Evolutionary conservation across 495 filamentous ascomycete genomes (phyloP), one percentile per base, ranked within the genome.

Genomic region (Patellaria atrata): DNA sequence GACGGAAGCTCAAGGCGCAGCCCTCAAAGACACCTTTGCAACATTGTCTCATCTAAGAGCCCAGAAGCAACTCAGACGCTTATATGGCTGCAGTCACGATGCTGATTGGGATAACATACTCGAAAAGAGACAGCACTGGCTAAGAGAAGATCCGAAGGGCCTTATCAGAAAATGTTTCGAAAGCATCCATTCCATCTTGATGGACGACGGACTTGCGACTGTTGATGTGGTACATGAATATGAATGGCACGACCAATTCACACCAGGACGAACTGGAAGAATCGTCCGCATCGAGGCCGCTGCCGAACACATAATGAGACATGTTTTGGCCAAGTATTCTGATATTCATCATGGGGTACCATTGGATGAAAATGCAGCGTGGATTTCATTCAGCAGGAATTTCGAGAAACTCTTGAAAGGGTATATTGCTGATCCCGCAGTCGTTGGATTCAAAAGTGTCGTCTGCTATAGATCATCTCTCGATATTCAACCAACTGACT

Each of bases 281-380:
- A 85, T 94, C 33, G 77, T 92, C 8, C 69, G 83, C 14, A 79
- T 94, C 41, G 85, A 94, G 54, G 68, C 67, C n/a, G 52, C 86
- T 11, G 83, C 81, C 1, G 68, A 73, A 27, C 58, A 66, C 2
- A 55, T 82, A 20, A 64, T 86, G 43, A 53, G 62, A n/a, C 38
- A 63, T 1, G 40, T 54, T 5, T 33, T 72, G 15, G 51, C 47
- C 14, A 29, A 51, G n/a, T 38, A 47, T 9, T 43, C 39, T 12
- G 47, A 51, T 12, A 51, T 35, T 10, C n/a, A n/a, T n/a, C n/a
- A n/a, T n/a, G n/a, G n/a, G n/a, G n/a, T n/a, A n/a, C n/a, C n/a
- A n/a, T n/a, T n/a, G n/a, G n/a, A n/a, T n/a, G n/a, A n/a, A n/a
- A n/a, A n/a, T n/a, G n/a, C n/a, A n/a, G n/a, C n/a, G n/a, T 59